Conservation (phyloP, 2,329 filamentous ascomycete species). For the Penicillium sclerotigenum region DNA sequence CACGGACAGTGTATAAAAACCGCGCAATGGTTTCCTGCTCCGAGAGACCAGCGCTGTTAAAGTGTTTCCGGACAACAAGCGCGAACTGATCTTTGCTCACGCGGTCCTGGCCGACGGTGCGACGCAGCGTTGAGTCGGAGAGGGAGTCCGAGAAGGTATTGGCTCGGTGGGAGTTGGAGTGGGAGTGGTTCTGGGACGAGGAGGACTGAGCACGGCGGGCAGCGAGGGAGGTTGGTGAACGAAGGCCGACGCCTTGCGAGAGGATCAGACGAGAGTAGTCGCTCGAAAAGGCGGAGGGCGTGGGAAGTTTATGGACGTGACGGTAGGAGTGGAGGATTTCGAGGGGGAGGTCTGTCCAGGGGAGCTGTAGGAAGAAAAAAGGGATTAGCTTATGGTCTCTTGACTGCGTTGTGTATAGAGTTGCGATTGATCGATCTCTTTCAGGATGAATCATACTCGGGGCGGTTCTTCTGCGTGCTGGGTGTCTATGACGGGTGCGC, state of each 20-base stretch:
- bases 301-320: slow-evolving; percentile 46
- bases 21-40: slow-evolving; percentile 49
- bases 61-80: slow-evolving; percentile 46
- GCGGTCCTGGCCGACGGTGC: slow-evolving; percentile 37
- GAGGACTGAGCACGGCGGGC: slow-evolving; percentile 31
- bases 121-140: slow-evolving; percentile 20
- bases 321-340: slow-evolving; percentile 49
- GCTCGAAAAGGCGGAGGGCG: slow-evolving; percentile 44
- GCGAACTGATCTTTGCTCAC: slow-evolving; percentile 45
- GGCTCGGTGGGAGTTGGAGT: slow-evolving; percentile 2
- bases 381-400: neutral
- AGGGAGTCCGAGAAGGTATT: slow-evolving; percentile 6
- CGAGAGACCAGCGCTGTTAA: slow-evolving; percentile 46
- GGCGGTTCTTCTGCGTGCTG: slow-evolving; percentile 21
- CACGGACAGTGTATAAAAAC: slow-evolving; percentile 49
- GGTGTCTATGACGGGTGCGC: slow-evolving; percentile 22
- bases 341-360: slow-evolving; percentile 44
- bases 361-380: slow-evolving; percentile 31
- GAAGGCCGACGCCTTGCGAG: slow-evolving; percentile 44
- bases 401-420: neutral
- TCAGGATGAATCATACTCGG: slow-evolving; percentile 28
- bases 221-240: slow-evolving; percentile 45
- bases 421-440: slow-evolving; percentile 1
- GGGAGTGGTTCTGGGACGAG: slow-evolving; percentile 8
- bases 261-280: slow-evolving; percentile 49